A percentile compares a stretch with the other conserved stretches of the same genome.
These are phyloP conservation scores for Auricularia sp. DNA, from an alignment of 768 basidiomycete genomes.

Conservation along the genomic window DNA sequence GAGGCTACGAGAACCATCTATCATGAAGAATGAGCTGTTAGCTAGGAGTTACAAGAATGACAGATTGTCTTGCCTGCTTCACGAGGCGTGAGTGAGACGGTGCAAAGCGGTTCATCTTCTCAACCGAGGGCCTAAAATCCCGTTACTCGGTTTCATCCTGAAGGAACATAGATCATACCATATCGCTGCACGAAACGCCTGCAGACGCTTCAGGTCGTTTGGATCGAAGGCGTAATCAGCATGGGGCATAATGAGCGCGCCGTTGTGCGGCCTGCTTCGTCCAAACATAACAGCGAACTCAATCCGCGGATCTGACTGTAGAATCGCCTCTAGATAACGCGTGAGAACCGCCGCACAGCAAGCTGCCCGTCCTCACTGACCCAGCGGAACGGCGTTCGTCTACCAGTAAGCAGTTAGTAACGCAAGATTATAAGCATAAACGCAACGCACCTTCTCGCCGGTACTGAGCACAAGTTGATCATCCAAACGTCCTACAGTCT, in stretches of 20 bases:
- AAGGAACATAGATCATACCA: neutral
- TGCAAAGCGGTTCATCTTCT: slow-evolving; percentile 15
- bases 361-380: too few species aligned
- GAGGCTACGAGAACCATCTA: slow-evolving; percentile 28
- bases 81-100: slow-evolving; percentile 27
- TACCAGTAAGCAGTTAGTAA: slow-evolving; percentile 4
- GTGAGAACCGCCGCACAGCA: too few species aligned
- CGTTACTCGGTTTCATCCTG: neutral
- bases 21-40: too few species aligned
- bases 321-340: slow-evolving; percentile 16
- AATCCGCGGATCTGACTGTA: slow-evolving; percentile 6
- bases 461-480: slow-evolving; percentile 33
- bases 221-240: slow-evolving; percentile 24
- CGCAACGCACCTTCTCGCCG: slow-evolving; percentile 31
- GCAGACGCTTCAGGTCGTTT: slow-evolving; percentile 17
- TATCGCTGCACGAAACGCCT: slow-evolving; percentile 14
- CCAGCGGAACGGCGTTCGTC: slow-evolving; percentile 29
- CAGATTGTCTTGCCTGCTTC: slow-evolving; percentile 23
- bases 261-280: slow-evolving; percentile 24
- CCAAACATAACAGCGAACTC: slow-evolving; percentile 2
- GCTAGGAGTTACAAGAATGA: neutral
- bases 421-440: too few species aligned
- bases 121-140: slow-evolving; percentile 30
- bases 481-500: slow-evolving; percentile 28
- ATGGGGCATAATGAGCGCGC: slow-evolving; percentile 30